phyloP scores from a whole-genome alignment of 306 rosid species.

The Albizia julibrissin region DNA sequence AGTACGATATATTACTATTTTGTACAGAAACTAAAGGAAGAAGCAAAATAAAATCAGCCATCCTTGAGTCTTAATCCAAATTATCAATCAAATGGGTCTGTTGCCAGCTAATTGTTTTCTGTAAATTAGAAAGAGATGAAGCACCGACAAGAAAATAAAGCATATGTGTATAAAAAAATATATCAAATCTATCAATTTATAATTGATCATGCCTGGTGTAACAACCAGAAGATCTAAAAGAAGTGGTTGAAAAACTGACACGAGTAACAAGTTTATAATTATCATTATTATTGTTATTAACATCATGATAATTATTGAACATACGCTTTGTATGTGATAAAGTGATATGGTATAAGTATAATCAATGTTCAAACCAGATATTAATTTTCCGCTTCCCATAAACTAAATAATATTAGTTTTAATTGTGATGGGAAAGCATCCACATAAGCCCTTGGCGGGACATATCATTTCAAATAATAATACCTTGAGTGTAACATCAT shows the following conservation, averaged over 20 bases:
- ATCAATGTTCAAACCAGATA: not conserved
- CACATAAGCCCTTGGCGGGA: not conserved
- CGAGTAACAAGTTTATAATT: not conserved
- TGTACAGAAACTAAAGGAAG: not conserved
- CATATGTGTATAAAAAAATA: not conserved
- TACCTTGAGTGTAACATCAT: not conserved
- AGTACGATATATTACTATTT: not conserved
- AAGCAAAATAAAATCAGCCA: not conserved
- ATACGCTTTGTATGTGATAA: not conserved
- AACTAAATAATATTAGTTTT: not conserved
- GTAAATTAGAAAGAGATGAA: not conserved
- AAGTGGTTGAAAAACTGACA: constrained; percentile 19
- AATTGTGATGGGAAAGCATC: not conserved
- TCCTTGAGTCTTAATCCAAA: not conserved
- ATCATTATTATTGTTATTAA: not conserved
- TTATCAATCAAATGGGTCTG: not conserved
- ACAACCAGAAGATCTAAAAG: constrained; percentile 20
- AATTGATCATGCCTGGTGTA: not conserved
- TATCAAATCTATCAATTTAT: constrained; percentile 32
- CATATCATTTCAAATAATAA: constrained; percentile 7
- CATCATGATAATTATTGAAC: not conserved
- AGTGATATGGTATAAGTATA: not conserved
- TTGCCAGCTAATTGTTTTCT: constrained; percentile 23
- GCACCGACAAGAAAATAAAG: constrained; percentile 15
- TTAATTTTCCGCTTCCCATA: not conserved